A percentile compares a stretch with the other conserved stretches of the same genome.
Conservation (phyloP, 345 rosid genomes). For the Hibiscus tridactylites region DNA sequence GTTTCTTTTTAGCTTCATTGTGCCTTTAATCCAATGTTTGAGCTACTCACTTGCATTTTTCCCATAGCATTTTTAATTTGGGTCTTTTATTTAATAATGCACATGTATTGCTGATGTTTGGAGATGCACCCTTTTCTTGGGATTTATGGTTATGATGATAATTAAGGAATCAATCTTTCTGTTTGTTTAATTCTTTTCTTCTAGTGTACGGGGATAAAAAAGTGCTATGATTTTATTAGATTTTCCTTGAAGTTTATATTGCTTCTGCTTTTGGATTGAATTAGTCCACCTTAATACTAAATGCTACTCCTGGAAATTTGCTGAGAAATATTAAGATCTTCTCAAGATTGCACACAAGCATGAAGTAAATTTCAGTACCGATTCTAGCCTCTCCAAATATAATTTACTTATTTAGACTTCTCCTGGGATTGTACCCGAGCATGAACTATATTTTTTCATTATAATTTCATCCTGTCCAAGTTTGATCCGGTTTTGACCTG, state of each 20-base stretch:
- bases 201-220: not conserved
- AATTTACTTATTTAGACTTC: not conserved
- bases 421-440: not conserved
- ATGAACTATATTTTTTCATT: not conserved
- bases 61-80: not conserved
- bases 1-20: slow-evolving; percentile 23
- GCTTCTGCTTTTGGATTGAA: not conserved
- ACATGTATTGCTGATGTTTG: not conserved
- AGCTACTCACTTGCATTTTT: not conserved
- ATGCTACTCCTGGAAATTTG: not conserved
- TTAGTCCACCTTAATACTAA: not conserved
- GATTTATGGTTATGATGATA: no score
- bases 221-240: not conserved
- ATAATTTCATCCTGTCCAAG: not conserved
- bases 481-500: not conserved
- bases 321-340: not conserved
- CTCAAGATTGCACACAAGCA: not conserved
- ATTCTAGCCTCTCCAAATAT: not conserved
- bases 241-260: not conserved
- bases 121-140: not conserved
- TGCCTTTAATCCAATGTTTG: not conserved
- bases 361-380: not conserved
- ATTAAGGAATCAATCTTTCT: not conserved
- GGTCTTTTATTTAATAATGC: not conserved
- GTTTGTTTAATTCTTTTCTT: not conserved